Percentiles rank a stretch among this genome's conserved stretches.
phyloP scores from a whole-genome alignment of 371 early-diverging fungal species.

The Mortierella sp. region DNA sequence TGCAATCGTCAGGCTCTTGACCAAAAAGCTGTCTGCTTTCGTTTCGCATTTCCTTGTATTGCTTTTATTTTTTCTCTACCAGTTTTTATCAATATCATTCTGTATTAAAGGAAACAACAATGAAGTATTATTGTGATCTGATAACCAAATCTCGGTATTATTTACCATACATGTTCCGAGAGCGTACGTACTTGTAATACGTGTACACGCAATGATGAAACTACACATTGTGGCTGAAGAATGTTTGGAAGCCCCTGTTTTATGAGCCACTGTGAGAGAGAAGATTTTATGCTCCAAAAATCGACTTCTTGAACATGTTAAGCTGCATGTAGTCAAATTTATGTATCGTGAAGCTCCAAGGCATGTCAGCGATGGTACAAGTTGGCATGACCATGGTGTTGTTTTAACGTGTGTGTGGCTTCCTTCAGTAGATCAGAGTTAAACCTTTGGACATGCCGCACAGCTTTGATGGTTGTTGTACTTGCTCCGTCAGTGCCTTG shows the following conservation, averaged over 20 bases:
- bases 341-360: too few relatives aligned
- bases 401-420: not conserved
- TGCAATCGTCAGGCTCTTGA: not conserved
- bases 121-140: too few relatives aligned
- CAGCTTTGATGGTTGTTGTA: not conserved
- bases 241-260: too few relatives aligned
- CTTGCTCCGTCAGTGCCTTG: too few relatives aligned
- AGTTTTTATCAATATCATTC: not conserved
- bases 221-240: too few relatives aligned
- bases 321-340: not conserved
- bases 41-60: constrained; percentile 6
- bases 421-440: not conserved
- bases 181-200: too few relatives aligned
- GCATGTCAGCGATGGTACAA: not conserved
- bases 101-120: not conserved
- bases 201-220: too few relatives aligned
- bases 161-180: too few relatives aligned
- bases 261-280: too few relatives aligned
- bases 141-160: too few relatives aligned
- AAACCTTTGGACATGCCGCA: not conserved
- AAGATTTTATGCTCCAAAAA: too few relatives aligned
- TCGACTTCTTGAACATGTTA: not conserved
- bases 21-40: constrained; percentile 1
- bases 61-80: constrained; percentile 3
- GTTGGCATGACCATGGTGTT: not conserved